A percentile compares a stretch with the other conserved stretches of the same genome.
Evolutionary conservation across 495 filamentous ascomycete genomes (phyloP).

Genomic region (Neurospora hispaniola): DNA sequence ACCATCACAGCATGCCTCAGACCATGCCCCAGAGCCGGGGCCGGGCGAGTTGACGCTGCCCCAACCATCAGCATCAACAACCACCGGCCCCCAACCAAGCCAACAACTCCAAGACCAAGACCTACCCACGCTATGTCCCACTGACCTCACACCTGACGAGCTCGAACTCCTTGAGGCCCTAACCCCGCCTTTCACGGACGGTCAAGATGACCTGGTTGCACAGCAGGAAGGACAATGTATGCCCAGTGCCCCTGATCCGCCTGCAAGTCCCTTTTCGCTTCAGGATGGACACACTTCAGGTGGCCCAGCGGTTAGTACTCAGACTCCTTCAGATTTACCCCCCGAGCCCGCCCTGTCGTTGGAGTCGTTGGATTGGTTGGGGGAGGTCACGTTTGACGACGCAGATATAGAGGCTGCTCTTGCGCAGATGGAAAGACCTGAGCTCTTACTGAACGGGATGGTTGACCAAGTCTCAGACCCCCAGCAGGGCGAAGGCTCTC

Average conservation of each 20-base stretch:
- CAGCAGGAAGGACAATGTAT: background rate
- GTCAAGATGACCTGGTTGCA: background rate
- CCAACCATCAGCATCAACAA: background rate
- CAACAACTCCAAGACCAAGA: background rate
- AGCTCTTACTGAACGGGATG: background rate
- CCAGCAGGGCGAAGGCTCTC: background rate
- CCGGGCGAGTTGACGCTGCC: background rate
- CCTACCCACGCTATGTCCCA: constrained; percentile 3
- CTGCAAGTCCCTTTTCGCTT: constrained; percentile 11
- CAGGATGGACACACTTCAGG: constrained; percentile 22
- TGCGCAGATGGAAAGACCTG: background rate
- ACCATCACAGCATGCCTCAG: background rate
- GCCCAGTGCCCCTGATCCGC: constrained; percentile 21
- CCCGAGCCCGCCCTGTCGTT: background rate
- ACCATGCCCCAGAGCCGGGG: constrained; percentile 4
- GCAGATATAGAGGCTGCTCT: background rate
- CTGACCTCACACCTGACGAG: background rate
- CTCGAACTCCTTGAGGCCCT: background rate
- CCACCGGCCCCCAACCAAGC: background rate
- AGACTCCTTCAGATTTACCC: constrained; percentile 5
- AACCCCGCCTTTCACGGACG: background rate
- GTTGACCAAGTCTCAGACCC: background rate
- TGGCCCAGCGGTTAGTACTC: constrained; percentile 20
- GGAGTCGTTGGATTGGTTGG: constrained; percentile 1
- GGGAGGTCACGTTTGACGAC: background rate